These are phyloP conservation scores for Kuraishia ogatae DNA, from an alignment of 805 yeast genomes.

Conservation along the genomic window DNA sequence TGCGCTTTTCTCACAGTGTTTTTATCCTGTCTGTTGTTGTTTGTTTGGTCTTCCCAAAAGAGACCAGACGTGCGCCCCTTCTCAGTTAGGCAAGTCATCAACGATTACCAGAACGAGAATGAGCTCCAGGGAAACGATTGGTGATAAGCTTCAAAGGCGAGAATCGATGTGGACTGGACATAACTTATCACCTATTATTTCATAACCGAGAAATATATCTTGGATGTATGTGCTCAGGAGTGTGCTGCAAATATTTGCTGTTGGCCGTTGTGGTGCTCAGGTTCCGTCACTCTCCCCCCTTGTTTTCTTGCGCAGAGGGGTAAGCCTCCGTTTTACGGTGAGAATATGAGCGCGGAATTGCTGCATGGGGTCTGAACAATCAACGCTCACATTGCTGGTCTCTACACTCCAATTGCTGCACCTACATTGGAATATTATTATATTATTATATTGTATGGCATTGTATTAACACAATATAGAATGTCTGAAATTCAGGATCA, in stretches of 20 bases:
- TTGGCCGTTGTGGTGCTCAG: neutral
- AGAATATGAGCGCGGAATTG: neutral
- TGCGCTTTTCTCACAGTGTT: neutral
- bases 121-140: neutral
- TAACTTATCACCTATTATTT: neutral
- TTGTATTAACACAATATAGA: neutral
- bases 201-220: neutral
- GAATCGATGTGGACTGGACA: neutral
- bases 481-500: slow-evolving; percentile 5
- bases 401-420: neutral
- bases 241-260: neutral
- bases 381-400: neutral
- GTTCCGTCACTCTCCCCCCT: neutral
- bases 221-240: neutral
- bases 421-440: neutral
- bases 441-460: no score
- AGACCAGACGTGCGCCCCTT: neutral
- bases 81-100: slow-evolving; percentile 3
- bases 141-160: neutral
- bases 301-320: no score
- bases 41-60: neutral
- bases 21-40: neutral
- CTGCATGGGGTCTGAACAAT: neutral
- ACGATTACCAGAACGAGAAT: slow-evolving; percentile 1
- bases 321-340: neutral